Conservation (phyloP, 495 filamentous ascomycete genomes). For the Tuber aestivum region DNA sequence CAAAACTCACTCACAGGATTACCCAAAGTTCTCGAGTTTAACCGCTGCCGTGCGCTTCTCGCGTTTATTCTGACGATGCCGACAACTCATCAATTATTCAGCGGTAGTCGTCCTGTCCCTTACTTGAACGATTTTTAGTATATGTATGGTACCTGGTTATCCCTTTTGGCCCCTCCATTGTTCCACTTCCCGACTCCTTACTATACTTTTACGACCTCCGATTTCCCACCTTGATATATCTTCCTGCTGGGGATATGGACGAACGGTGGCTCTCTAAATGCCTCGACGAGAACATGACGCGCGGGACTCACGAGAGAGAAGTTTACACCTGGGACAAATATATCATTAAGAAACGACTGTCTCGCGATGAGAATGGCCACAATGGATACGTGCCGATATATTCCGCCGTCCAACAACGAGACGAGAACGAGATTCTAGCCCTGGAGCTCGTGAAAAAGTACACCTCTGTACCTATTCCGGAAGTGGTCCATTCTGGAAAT, state of each 20-base stretch:
- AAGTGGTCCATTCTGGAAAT: conserved; percentile 9
- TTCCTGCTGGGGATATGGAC: neutral
- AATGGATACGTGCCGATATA: conserved; percentile 10
- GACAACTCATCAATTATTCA: neutral
- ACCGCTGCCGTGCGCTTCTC: neutral
- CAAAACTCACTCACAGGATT: neutral
- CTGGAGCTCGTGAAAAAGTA: conserved; percentile 7
- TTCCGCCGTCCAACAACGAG: conserved; percentile 8
- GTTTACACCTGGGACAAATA: conserved; percentile 3
- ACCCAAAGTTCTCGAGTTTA: neutral
- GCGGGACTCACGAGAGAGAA: neutral
- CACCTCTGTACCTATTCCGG: conserved; percentile 9
- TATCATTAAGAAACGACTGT: conserved; percentile 15
- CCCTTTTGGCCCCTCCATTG: neutral
- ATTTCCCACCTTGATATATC: neutral
- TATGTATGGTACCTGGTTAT: neutral
- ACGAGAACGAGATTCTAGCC: conserved; percentile 19
- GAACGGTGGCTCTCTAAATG: conserved; percentile 14
- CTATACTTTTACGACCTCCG: neutral
- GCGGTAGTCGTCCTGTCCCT: neutral
- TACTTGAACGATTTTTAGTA: neutral
- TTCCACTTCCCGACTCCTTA: neutral
- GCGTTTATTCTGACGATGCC: neutral
- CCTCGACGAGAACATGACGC: neutral
- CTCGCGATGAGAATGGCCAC: neutral